phyloP scores from a whole-genome alignment of 1,284 basidiomycete species.

The Cystobasidium pallidum region DNA sequence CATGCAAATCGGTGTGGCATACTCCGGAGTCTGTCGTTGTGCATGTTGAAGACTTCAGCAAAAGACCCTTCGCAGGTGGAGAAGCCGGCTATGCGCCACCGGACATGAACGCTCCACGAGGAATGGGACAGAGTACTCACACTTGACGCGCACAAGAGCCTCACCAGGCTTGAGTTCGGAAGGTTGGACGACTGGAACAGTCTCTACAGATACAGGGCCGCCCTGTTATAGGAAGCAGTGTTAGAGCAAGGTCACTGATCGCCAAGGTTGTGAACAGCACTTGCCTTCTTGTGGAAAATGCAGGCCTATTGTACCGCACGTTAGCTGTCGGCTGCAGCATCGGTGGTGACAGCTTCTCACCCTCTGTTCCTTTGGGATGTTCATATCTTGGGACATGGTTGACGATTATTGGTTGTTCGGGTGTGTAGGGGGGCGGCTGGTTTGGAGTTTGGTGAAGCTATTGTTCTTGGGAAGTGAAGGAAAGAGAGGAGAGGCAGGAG shows the following conservation, averaged over 20 bases:
- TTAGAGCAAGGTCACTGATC: no score
- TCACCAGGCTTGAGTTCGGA: constrained; percentile 74
- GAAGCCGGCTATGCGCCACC: neutral
- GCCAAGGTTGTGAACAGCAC: neutral
- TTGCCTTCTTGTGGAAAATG: constrained; percentile 45
- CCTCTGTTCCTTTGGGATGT: constrained; percentile 45
- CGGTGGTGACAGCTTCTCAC: neutral
- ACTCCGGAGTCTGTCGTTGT: constrained; percentile 64
- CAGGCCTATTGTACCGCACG: neutral
- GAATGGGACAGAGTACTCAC: constrained; percentile 25
- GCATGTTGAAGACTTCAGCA: neutral
- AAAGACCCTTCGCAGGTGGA: neutral
- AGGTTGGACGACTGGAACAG: constrained; percentile 61
- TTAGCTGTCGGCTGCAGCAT: neutral
- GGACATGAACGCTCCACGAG: neutral
- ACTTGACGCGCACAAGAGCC: constrained; percentile 72
- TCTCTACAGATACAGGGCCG: constrained; percentile 41
- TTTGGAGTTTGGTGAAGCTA: neutral
- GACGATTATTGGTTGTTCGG: neutral
- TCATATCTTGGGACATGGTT: constrained; percentile 43
- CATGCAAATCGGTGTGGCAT: constrained; percentile 80
- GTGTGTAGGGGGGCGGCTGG: neutral
- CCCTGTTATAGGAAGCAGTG: constrained; percentile 29
- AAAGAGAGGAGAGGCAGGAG: neutral
- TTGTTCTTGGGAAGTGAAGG: no score